Base-by-base conservation (phyloP, 495 filamentous ascomycete genomes). In the Trichocladium antarcticum region DNA sequence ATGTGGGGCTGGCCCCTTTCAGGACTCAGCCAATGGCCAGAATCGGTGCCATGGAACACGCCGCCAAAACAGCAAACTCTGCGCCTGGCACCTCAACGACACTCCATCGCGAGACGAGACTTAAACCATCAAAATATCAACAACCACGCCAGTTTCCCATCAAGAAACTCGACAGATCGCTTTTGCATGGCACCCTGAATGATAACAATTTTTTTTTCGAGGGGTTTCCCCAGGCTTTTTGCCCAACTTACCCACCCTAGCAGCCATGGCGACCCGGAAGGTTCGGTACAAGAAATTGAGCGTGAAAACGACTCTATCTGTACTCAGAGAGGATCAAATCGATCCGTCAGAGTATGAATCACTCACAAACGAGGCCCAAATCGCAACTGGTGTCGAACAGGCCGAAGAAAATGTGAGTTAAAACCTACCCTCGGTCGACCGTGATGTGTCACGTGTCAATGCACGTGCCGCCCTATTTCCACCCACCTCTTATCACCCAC, bases 381-480 rank as follows among this genome's bases (percentile, higher is more conserved):
- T 95, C 64, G 89, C 93, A 60, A 95, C 90, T 49, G 92, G 92
- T 57, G 92, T 98, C 52, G 92, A 98, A 69, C 89, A 93, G 64
- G 83, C 78, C 49, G 92, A 98, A 68, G 90, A 98, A 76, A 89
- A 85, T 72, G 92, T 95, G 68, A 80, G 89, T 88, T 61, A 59
- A 55, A 66, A 59, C 60, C 62, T 65, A 56, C 69, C 68, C 15
- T 56, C 58, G 51, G 61, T 57, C 62, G 59, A 67, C 57, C 67
- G 64, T 64, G 45, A 20, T 38, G 16, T 42, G 47, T 71, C 70
- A 73, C 69, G 70, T 72, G 70, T 19, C 2, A 1, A 7, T 5
- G 73, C 78, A 82, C 78, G 79, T 81, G 74, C 41, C 48, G 45
- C 46, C 45, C 50, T 44, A 24, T n/a, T 45, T 32, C 36, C 36